A percentile compares a stretch with the other conserved stretches of the same genome.
Conservation (phyloP, 2,329 filamentous ascomycete genomes). For the Emericellopsis cladophorae region DNA sequence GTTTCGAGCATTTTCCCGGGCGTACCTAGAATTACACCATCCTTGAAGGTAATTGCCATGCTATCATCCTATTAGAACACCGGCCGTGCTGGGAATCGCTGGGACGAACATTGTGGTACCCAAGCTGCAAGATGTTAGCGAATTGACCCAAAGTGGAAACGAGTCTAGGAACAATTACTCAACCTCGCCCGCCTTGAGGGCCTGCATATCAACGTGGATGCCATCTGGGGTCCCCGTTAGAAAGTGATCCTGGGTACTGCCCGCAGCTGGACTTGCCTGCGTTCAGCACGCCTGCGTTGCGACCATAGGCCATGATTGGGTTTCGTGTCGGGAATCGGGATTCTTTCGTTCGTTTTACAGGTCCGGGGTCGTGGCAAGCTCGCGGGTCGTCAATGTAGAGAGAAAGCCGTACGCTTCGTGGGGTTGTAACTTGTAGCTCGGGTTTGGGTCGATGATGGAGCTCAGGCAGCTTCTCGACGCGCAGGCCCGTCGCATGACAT, state of each 20-base stretch:
- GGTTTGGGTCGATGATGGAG: constrained; percentile 20
- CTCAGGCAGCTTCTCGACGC: constrained; percentile 35
- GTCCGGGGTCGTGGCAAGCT: constrained; percentile 8
- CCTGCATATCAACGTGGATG: constrained; percentile 98
- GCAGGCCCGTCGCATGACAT: constrained; percentile 17
- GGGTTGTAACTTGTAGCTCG: constrained; percentile 14
- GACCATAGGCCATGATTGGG: constrained; percentile 42
- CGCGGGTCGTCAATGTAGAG: constrained; percentile 8
- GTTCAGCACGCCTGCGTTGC: constrained; percentile 47
- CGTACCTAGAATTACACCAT: constrained; percentile 83
- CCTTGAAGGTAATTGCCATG: constrained; percentile 99
- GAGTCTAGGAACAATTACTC: constrained; percentile 51
- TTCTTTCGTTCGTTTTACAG: constrained; percentile 2
- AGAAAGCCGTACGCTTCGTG: background rate
- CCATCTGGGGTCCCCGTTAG: constrained; percentile 53
- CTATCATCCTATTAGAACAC: constrained; percentile 29
- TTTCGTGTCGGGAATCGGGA: background rate
- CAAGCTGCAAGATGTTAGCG: constrained; percentile 45
- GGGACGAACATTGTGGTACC: constrained; percentile 85
- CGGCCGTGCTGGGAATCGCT: constrained; percentile 1
- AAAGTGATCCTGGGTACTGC: background rate
- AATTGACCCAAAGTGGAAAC: background rate
- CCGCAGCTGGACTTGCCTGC: constrained; percentile 37
- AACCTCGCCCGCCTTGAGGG: constrained; percentile 96
- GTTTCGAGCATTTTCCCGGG: background rate